Conservation (phyloP, 768 basidiomycete species). For the Hericium coralloides region DNA sequence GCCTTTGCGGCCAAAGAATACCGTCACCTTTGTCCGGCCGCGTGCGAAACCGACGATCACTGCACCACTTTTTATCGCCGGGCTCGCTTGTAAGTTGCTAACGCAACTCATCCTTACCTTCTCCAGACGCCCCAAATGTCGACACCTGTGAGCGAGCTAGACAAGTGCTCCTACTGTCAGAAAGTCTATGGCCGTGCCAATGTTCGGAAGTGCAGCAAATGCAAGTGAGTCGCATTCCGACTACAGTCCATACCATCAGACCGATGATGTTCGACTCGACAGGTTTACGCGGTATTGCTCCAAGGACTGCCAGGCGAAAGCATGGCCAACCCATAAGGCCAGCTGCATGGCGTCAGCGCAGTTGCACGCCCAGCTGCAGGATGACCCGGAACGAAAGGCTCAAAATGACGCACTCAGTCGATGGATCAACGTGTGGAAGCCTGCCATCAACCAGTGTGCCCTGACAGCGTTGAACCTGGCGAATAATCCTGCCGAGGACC, state of each 20-base stretch:
- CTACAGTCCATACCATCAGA: no score
- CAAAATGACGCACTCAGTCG: neutral
- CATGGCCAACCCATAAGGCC: neutral
- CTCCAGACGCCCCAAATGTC: no score
- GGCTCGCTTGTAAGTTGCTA: no score
- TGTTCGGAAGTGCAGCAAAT: neutral
- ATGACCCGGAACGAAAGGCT: neutral
- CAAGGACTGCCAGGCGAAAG: neutral
- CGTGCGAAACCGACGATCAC: no score
- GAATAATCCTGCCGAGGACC: neutral
- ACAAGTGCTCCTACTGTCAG: neutral
- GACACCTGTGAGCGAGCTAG: no score
- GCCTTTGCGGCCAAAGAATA: no score
- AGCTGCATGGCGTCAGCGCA: neutral
- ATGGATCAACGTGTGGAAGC: neutral
- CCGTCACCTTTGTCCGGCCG: no score
- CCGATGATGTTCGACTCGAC: neutral
- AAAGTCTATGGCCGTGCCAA: neutral
- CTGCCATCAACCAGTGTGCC: neutral
- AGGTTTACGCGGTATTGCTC: neutral
- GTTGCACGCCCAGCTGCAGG: neutral
- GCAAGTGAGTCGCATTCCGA: neutral
- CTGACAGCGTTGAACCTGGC: neutral
- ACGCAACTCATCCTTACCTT: no score
- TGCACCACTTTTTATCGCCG: no score